Conservation (phyloP, 441 rosid genomes). For the Rhodomyrtus psidioides region DNA sequence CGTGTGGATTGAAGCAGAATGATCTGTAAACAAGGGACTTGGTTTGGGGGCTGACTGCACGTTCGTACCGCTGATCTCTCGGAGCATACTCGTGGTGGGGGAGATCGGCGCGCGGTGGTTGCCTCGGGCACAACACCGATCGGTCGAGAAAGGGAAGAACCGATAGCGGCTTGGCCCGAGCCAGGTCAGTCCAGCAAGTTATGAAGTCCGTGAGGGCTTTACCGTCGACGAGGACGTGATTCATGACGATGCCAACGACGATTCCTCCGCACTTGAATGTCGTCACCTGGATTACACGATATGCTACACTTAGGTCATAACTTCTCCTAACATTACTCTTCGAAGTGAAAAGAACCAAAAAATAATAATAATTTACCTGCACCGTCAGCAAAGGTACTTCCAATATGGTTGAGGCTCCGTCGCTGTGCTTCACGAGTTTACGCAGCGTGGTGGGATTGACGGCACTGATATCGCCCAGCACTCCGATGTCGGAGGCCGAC, state of each 20-base stretch:
- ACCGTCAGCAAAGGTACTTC: not conserved
- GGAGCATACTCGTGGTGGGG: not conserved
- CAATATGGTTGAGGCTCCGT: not conserved
- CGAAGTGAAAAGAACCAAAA: not conserved
- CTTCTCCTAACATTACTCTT: not conserved
- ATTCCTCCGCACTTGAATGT: not conserved
- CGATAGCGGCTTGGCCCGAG: not conserved
- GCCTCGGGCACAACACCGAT: not conserved
- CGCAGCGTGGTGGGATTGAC: not conserved
- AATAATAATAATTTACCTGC: not conserved
- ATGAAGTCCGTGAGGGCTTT: not conserved
- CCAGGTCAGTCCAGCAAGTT: not conserved
- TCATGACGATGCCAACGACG: not conserved
- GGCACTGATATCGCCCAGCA: not conserved
- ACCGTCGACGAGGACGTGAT: not conserved
- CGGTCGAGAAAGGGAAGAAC: not conserved
- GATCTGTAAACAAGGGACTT: not conserved
- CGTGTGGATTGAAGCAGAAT: not conserved
- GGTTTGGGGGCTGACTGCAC: not conserved
- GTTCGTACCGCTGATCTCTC: accelerated
- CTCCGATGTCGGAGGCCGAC: not conserved
- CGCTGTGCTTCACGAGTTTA: not conserved
- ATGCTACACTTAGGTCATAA: too few relatives aligned
- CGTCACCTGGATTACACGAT: not conserved
- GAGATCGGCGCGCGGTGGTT: accelerated